Conservation (phyloP, 1,284 basidiomycete genomes). For the Sporisorium exsertum region DNA sequence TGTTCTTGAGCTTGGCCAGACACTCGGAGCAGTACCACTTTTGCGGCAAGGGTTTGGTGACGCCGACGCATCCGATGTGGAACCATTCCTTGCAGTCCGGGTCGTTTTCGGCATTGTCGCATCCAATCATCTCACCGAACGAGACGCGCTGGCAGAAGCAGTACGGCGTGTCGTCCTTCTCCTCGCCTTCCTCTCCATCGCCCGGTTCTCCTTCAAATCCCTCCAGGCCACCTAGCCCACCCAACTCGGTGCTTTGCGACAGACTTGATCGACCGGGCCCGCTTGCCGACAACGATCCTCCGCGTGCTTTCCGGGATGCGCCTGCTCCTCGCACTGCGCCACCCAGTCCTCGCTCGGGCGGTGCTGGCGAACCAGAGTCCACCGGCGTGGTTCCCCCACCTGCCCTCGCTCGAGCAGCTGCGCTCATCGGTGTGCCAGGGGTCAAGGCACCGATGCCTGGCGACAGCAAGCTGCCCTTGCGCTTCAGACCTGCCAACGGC, state of each 20-base stretch:
- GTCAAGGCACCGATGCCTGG: conserved; percentile 28
- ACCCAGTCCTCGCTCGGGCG: conserved; percentile 41
- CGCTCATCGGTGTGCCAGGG: conserved; percentile 41
- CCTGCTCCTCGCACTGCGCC: conserved; percentile 31
- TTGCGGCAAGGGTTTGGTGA: conserved; percentile 65
- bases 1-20: conserved; percentile 51
- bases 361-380: conserved; percentile 48
- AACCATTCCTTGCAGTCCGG: conserved; percentile 68
- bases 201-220: conserved; percentile 48
- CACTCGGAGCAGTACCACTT: conserved; percentile 66
- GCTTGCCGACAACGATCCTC: conserved; percentile 34
- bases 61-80: conserved; percentile 67
- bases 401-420: conserved; percentile 36
- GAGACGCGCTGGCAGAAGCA: conserved; percentile 68
- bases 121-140: conserved; percentile 67
- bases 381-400: conserved; percentile 46
- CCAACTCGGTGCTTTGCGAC: conserved; percentile 41
- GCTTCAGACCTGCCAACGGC: conserved; percentile 37
- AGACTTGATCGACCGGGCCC: conserved; percentile 39
- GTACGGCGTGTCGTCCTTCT: conserved; percentile 66
- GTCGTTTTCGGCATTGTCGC: conserved; percentile 57
- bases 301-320: conserved; percentile 36
- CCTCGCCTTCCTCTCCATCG: conserved; percentile 53
- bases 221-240: conserved; percentile 23
- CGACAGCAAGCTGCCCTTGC: conserved; percentile 39